Percentiles rank a stretch among this genome's conserved stretches.
phyloP scores from a whole-genome alignment of 225 moss, liverwort and hornwort genomes.

The Thuidium tamariscinum region DNA sequence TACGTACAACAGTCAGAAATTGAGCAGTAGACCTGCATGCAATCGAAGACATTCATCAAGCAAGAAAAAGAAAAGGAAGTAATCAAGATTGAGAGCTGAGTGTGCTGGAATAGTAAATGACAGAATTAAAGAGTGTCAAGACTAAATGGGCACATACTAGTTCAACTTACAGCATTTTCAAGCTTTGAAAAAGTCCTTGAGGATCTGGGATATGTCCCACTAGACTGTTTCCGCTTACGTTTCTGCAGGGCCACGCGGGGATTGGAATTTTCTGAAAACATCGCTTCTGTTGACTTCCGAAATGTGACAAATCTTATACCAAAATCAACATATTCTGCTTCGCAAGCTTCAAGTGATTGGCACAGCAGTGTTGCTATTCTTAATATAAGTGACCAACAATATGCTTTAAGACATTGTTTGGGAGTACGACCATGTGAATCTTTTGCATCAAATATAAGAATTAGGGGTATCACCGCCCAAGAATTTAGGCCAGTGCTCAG shows the following conservation, averaged over 20 bases:
- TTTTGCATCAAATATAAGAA: background rate
- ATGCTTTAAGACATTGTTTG: background rate
- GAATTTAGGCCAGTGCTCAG: background rate
- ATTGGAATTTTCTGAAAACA: background rate
- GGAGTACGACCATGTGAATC: background rate
- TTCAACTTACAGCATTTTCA: constrained; percentile 41
- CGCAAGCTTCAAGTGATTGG: background rate
- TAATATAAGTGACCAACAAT: background rate
- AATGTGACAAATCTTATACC: background rate
- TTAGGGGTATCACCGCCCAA: background rate
- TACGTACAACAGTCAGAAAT: background rate
- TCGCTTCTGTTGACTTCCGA: background rate
- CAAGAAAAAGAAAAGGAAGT: background rate
- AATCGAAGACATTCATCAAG: background rate
- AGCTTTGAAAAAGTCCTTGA: constrained; percentile 14
- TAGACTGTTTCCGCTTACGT: constrained; percentile 48
- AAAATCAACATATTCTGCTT: background rate
- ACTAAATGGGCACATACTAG: background rate
- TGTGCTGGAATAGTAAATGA: background rate
- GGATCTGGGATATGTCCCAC: constrained; percentile 27
- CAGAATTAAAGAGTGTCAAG: background rate
- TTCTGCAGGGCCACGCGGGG: constrained; percentile 13
- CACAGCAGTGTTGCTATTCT: background rate
- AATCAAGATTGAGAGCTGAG: background rate
- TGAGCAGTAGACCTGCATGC: background rate